Evolutionary conservation across 768 basidiomycete genomes (phyloP), one percentile per base, ranked within the genome.

Genomic region (Trametes meyenii): DNA sequence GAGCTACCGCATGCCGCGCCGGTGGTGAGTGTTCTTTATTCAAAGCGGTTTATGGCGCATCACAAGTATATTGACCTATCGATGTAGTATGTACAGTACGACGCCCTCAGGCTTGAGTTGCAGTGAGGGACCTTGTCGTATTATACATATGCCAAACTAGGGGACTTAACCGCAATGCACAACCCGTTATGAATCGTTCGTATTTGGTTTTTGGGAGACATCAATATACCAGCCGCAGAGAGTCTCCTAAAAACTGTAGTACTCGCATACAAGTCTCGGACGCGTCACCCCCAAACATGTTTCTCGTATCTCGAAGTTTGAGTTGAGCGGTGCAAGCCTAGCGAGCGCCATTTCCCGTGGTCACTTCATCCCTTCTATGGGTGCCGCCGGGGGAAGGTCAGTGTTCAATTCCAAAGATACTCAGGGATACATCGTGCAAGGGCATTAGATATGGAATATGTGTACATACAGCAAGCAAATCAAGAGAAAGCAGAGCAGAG

Each of bases 51-150:
- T 33, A 8, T 33, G 29, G 29, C 8, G 8, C 29, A 8, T 33
- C 4, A 33, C 8, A 33, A 42, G n/a, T 2, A 35, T 33, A 24
- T 19, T 26, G 38, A 21, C 26, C n/a, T 29, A 24, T n/a, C 3
- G 26, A 17, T 50, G 24, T 19, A 67, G 68, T 71, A 71, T 42
- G 66, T 71, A 12, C 70, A 71, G 36, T 71, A 71, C 55, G 70
- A 71, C 35, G 70, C 70, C 1, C 52, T 71, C 12, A 59, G 70
- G 35, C 58, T 71, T 5, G 68, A 69, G 38, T 36, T 69, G 1
- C 57, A 43, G 24, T 58, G 36, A 36, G 33, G 35, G 40, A 35
- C 2, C 1, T 1, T 7, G 19, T 4, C 2, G 17, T 12, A 35
- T n/a, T 11, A n/a, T 45, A n/a, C 16, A 23, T 16, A n/a, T 45